Evolutionary conservation across 2,329 filamentous ascomycete species (phyloP), one percentile per base, ranked within the genome.

Genomic region (Dothiorella sarmentorum): DNA sequence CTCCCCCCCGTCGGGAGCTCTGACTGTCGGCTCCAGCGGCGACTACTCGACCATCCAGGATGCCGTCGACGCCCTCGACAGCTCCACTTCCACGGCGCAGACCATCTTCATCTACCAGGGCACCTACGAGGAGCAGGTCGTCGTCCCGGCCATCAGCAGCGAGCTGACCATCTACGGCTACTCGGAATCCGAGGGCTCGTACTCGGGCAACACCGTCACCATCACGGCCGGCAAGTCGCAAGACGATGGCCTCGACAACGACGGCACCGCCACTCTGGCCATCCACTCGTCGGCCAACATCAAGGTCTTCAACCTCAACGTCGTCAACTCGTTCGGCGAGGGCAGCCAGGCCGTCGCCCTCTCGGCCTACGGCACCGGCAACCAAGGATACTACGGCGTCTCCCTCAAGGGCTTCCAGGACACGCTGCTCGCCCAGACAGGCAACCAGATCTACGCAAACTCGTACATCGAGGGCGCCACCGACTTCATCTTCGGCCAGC

Each of bases 61-160:
- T 11, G 83, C 83, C 7, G 76, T 86, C 59, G 66, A 81, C 64
- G 76, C 82, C 2, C 76, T 85, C 10, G 78, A 76, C 4, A 79
- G 77, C 0, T 72, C 74, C 1, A 74, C 78, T 3, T 74, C 77
- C 1, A 62, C 68, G 0, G 72, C 72, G 1, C 80, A 82, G 58
- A 80, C 77, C 65, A 83, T 87, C 70, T 87, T 86, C 71, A 80
- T 87, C 67, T 68, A 80, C 62, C 67, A 77, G 2, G 83, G 83
- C 4, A 81, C 77, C 31, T 85, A 86, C 73, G 68, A 67, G 1
- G 82, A 85, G 66, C 82, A 85, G 65, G 81, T 85, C 26, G 78
- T 78, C 62, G 75, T 85, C 37, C 69, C 75, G 1, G 1, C 75
- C 79, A 26, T 68, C 65, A 3, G 79, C n/a, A n/a, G 79, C 1